Conservation (phyloP, 2,329 filamentous ascomycete genomes). For the Aspergillus spinulosporus region DNA sequence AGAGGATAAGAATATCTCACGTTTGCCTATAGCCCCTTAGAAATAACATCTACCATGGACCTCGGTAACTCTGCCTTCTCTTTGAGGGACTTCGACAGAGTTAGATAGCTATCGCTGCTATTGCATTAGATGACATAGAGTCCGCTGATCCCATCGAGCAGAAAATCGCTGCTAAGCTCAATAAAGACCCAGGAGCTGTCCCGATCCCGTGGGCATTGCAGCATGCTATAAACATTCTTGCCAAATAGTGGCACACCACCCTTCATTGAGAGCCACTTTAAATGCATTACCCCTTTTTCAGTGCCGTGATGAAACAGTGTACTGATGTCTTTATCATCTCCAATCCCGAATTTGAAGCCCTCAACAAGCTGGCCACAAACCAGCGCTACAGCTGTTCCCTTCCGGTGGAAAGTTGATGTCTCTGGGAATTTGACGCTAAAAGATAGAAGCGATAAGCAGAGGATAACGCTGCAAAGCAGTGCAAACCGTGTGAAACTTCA, state of each 20-base stretch:
- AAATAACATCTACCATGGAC: constrained; percentile 45
- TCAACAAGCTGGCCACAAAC: constrained; percentile 39
- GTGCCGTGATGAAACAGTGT: neutral
- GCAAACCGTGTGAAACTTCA: too few species aligned
- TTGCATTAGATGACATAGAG: too few species aligned
- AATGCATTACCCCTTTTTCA: constrained; percentile 31
- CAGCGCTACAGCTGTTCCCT: constrained; percentile 40
- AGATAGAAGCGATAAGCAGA: constrained; percentile 25
- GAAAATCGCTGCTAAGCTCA: constrained; percentile 63
- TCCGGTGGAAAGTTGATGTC: constrained; percentile 41
- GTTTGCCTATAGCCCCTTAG: constrained; percentile 63
- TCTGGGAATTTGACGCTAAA: constrained; percentile 38
- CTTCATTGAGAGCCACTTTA: constrained; percentile 53
- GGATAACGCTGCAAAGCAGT: too few species aligned
- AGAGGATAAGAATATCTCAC: constrained; percentile 51
- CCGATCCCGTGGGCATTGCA: constrained; percentile 58
- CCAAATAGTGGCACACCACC: constrained; percentile 57
- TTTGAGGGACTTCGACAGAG: neutral
- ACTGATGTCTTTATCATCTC: constrained; percentile 32
- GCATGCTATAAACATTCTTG: constrained; percentile 54
- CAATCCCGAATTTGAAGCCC: constrained; percentile 34
- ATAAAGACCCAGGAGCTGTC: constrained; percentile 55
- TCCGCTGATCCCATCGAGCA: constrained; percentile 55
- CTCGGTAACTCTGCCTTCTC: constrained; percentile 26
- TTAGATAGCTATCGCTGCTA: too few species aligned